Base-by-base conservation (phyloP, 2,329 filamentous ascomycete species). In the Bipolaris cookei region DNA sequence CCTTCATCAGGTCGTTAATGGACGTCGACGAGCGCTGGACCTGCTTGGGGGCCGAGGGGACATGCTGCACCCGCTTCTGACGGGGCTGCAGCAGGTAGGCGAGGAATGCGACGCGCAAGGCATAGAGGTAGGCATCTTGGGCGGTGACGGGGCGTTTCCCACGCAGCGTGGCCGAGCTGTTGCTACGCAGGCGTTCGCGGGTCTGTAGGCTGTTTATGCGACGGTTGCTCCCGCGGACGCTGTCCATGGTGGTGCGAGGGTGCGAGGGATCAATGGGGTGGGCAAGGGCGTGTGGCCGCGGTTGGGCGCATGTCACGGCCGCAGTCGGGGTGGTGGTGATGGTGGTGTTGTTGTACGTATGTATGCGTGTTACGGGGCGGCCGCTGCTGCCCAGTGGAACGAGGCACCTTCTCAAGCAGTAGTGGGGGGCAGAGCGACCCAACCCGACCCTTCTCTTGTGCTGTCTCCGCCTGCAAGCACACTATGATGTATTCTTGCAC, bases 61-160 rank as follows among this genome's bases (percentile, higher is more conserved):
- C 87, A 84, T 92, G 96, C 80, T 97, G 92, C 72, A 94, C 90
- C 72, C 92, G 87, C 78, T 94, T 95, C 70, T 91, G 86, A 72
- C 92, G 90, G 62, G 95, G 94, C 75, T 97, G 92, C 50, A 99
- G 85, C 42, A 98, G 88, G 77, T 99, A 96, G 77, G 94, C 85
- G 56, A 99, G 89, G 78, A 92, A 97, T 66, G 94, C 94, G 66
- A 91, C 88, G 61, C 95, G 90, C 52, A 99, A 86, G 68, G 93
- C 92, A 79, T 92, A 97, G 62, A 88, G 90, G 79, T 96, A 97
- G 73, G 92, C 93, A 78, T 97, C 92, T 68, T 96, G 90, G 75
- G 82, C 72, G 60, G 73, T 71, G 54, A 82, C 74, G 54, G 71
- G 65, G 53, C 71, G 75, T 59, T 76, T 77, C 57, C 68, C 69